phyloP scores from a whole-genome alignment of 2,329 filamentous ascomycete species.

The Cytospora piceae region DNA sequence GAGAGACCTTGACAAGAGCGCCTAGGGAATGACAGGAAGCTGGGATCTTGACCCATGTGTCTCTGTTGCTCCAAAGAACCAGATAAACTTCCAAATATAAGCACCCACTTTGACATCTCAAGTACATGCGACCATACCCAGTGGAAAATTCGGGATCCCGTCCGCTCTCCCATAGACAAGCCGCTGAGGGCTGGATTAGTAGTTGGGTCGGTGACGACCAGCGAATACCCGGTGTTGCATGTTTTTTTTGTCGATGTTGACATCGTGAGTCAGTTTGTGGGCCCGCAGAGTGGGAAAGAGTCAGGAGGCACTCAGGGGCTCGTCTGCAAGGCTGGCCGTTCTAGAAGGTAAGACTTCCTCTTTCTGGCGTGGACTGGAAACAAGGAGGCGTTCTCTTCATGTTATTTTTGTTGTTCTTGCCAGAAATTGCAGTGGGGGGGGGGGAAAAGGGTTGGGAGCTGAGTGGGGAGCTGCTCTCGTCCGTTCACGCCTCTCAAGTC shows the following conservation, averaged over 20 bases:
- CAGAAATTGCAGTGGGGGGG: background rate
- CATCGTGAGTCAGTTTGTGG: background rate
- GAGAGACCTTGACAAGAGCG: no score
- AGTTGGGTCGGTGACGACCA: conserved; percentile 5
- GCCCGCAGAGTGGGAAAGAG: background rate
- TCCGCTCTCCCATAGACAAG: background rate
- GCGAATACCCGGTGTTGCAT: conserved; percentile 5
- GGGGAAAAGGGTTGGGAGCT: background rate
- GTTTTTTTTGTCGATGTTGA: background rate
- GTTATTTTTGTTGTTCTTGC: no score
- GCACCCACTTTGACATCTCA: background rate
- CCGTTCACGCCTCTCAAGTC: background rate
- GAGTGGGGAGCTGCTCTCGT: background rate
- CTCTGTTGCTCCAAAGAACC: background rate
- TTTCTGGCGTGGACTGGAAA: no score
- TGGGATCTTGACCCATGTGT: background rate
- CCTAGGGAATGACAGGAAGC: no score
- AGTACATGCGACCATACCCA: conserved; percentile 4
- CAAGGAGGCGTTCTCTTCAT: no score
- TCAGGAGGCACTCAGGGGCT: background rate
- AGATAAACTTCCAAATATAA: background rate
- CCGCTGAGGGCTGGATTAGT: conserved; percentile 4
- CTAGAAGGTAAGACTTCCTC: no score
- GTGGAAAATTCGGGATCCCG: conserved; percentile 2
- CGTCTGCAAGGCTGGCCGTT: background rate